Evolutionary conservation across 306 rosid species (phyloP), one percentile per base, ranked within the genome.

Genomic region (Spatholobus suberectus): DNA sequence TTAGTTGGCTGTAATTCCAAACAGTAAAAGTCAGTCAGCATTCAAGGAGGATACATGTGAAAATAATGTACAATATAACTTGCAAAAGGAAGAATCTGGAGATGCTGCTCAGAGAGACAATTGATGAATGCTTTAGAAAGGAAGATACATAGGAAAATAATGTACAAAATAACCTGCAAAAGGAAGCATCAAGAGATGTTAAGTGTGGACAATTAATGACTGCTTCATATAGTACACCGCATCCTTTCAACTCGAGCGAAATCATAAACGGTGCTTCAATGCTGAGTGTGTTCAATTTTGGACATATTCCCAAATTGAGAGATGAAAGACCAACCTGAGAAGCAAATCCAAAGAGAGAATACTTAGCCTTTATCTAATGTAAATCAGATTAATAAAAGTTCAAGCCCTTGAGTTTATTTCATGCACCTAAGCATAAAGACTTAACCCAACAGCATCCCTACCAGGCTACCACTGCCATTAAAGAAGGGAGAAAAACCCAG

Each of bases 241-340:
- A 94, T 43, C 98, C 98, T 88, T 94, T 94, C 86, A 94, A 81
- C 88, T 94, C 98, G 26, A 94, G 97, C 54, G 87, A 81, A 71
- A 86, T 92, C 97, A 94, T 92, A 57, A 52, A 76, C 1, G 97
- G 92, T 5, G 97, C 95, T 70, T 89, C 89, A 5, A 94, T 90
- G 78, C 87, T 84, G 73, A 94, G 92, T 14, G 62, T 86, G 27
- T 76, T 90, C 86, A 94, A 78, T 86, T 94, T 94, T 20, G 98
- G 98, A 85, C 98, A 94, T 57, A 94, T 94, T 78, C 98, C 98
- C 65, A 94, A 82, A 85, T 94, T 94, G 26, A 94, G 91, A 27
- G 92, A 88, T 75, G 82, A 87, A 41, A 94, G 98, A 68, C 97
- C 94, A 75, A 92, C 98, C 98, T 94, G 88, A 70, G 68, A 38